These are phyloP conservation scores for Monosporozyma solicola DNA, from an alignment of 805 yeast genomes.

Conservation along the genomic window DNA sequence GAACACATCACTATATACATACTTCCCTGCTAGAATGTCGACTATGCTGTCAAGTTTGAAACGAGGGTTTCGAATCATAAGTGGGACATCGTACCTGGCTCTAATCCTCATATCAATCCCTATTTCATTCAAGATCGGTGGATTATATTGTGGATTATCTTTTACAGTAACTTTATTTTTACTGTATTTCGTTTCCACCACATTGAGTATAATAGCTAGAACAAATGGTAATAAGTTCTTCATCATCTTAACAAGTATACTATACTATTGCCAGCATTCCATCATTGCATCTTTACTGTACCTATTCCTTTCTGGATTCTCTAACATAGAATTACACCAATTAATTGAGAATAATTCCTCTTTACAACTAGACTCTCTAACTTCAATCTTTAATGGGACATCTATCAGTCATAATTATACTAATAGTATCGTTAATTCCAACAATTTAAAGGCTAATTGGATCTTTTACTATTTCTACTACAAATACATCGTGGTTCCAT, in stretches of 20 bases:
- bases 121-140: constrained; percentile 89
- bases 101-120: constrained; percentile 79
- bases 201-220: constrained; percentile 48
- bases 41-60: constrained; percentile 12
- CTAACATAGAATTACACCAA: constrained; percentile 25
- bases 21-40: constrained; percentile 1
- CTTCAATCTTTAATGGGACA: constrained; percentile 14
- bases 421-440: neutral
- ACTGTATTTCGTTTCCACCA: constrained; percentile 63
- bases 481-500: constrained; percentile 42
- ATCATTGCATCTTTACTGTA: constrained; percentile 75
- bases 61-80: constrained; percentile 26
- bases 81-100: constrained; percentile 53
- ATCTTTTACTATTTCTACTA: constrained; percentile 27
- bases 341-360: constrained; percentile 14
- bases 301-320: constrained; percentile 50
- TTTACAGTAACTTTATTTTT: constrained; percentile 66
- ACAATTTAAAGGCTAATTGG: constrained; percentile 16
- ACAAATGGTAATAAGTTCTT: constrained; percentile 14
- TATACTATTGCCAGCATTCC: constrained; percentile 76
- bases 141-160: constrained; percentile 79
- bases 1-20: neutral
- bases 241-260: constrained; percentile 26
- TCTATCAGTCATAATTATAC: neutral
- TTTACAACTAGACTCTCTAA: constrained; percentile 18